Evolutionary conservation across 2,329 filamentous ascomycete species (phyloP).

Genomic region (Colletotrichum tanaceti): DNA sequence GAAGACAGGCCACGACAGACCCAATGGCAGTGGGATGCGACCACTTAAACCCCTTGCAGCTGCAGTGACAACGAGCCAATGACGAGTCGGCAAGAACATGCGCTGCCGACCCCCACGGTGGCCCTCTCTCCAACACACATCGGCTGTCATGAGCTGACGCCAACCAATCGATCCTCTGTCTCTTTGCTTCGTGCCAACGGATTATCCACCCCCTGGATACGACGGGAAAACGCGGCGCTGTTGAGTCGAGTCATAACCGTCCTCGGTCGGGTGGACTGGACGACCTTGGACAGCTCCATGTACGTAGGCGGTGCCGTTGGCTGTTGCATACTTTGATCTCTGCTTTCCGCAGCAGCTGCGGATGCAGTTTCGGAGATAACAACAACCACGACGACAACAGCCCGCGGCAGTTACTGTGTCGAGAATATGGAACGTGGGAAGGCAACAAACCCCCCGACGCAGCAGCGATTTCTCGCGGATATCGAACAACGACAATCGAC

Average conservation of each 20-base stretch:
- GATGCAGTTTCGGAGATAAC: neutral
- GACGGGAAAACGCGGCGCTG: neutral
- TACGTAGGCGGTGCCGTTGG: neutral
- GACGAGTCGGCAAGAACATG: neutral
- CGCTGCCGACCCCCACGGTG: slow-evolving; percentile 1
- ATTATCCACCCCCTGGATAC: neutral
- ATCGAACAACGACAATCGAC: neutral
- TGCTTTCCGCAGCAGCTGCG: no score
- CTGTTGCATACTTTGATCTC: neutral
- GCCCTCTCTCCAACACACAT: neutral
- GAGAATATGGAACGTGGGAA: neutral
- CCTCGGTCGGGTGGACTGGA: neutral
- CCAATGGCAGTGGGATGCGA: slow-evolving; percentile 26
- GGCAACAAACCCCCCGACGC: neutral
- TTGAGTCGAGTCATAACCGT: neutral
- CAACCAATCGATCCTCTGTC: neutral
- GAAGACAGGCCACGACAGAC: neutral
- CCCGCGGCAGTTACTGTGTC: neutral
- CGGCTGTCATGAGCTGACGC: slow-evolving; percentile 1
- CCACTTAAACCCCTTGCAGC: slow-evolving; percentile 39
- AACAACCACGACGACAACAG: neutral
- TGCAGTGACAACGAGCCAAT: slow-evolving; percentile 25
- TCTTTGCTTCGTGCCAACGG: neutral
- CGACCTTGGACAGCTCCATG: neutral
- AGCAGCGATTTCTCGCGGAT: neutral